These are phyloP conservation scores for Escovopsis sp. DNA, from an alignment of 2,329 filamentous ascomycete species.

Conservation along the genomic window DNA sequence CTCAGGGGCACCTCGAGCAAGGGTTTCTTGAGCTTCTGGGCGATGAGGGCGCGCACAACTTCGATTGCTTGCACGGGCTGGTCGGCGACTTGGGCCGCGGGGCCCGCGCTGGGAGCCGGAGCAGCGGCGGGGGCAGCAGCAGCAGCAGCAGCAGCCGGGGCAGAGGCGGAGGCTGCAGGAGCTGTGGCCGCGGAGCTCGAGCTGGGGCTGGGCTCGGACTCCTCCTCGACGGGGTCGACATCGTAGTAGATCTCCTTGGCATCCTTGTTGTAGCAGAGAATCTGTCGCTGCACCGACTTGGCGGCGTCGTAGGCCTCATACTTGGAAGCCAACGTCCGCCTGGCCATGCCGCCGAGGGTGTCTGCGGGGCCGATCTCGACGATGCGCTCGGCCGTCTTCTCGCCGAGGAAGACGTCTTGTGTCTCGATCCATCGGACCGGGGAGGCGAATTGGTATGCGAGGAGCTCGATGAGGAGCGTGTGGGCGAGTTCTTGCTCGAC, in stretches of 20 bases:
- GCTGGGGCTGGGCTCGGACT: slow-evolving; percentile 48
- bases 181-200: slow-evolving; percentile 1
- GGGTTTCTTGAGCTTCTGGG: slow-evolving; percentile 95
- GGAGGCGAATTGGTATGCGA: slow-evolving; percentile 98
- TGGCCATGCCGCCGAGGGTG: slow-evolving; percentile 94
- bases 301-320: slow-evolving; percentile 98
- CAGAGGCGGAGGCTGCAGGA: slow-evolving; percentile 31
- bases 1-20: slow-evolving; percentile 74
- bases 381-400: slow-evolving; percentile 91
- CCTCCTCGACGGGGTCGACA: slow-evolving; percentile 86
- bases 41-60: slow-evolving; percentile 75
- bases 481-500: slow-evolving; percentile 98
- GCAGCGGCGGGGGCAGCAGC: slow-evolving; percentile 38
- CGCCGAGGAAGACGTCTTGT: slow-evolving; percentile 96
- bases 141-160: slow-evolving; percentile 37
- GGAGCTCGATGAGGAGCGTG: slow-evolving; percentile 92
- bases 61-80: slow-evolving; percentile 78
- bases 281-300: slow-evolving; percentile 89
- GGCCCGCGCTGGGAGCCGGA: slow-evolving; percentile 59
- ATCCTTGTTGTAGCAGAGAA: slow-evolving; percentile 98
- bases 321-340: slow-evolving; percentile 86
- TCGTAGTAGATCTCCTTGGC: slow-evolving; percentile 99
- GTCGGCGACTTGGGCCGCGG: slow-evolving; percentile 75
- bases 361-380: slow-evolving; percentile 96
- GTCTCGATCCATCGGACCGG: slow-evolving; percentile 99